phyloP scores from a whole-genome alignment of 495 filamentous ascomycete genomes.

The Penicillium paxilli region DNA sequence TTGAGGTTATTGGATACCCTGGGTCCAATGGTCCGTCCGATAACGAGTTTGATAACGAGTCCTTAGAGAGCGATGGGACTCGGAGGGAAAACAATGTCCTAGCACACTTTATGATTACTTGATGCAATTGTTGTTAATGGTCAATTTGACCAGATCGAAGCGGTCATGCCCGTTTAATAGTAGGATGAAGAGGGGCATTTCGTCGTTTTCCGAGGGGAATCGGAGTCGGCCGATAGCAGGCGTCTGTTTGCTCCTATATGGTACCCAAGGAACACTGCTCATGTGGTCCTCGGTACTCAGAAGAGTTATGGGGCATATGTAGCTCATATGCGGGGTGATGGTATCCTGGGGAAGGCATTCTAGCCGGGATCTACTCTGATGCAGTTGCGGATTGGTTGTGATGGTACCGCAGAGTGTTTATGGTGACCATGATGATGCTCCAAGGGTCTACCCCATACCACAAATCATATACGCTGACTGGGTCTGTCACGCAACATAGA shows the following conservation, averaged over 20 bases:
- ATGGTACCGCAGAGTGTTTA: not conserved
- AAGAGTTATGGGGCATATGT: slow-evolving; percentile 1
- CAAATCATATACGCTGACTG: no score
- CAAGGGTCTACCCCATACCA: not conserved
- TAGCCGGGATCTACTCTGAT: not conserved
- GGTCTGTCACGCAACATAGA: not conserved
- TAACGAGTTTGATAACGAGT: not conserved
- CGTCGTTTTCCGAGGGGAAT: slow-evolving; percentile 25
- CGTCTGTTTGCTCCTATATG: not conserved
- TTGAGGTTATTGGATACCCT: not conserved
- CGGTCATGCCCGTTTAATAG: not conserved
- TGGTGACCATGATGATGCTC: not conserved
- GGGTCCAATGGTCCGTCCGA: not conserved
- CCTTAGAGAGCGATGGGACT: not conserved
- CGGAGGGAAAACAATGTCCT: not conserved
- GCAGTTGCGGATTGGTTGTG: not conserved
- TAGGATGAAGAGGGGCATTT: slow-evolving; percentile 12
- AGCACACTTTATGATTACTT: not conserved
- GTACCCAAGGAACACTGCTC: not conserved
- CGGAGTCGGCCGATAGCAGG: slow-evolving; percentile 30
- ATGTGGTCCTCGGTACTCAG: slow-evolving; percentile 4
- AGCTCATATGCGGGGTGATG: not conserved
- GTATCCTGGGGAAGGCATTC: not conserved
- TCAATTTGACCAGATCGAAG: not conserved
- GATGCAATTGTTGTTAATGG: not conserved